These are phyloP conservation scores for Peniophora sp. DNA, from an alignment of 1,284 basidiomycete genomes.

Conservation along the genomic window DNA sequence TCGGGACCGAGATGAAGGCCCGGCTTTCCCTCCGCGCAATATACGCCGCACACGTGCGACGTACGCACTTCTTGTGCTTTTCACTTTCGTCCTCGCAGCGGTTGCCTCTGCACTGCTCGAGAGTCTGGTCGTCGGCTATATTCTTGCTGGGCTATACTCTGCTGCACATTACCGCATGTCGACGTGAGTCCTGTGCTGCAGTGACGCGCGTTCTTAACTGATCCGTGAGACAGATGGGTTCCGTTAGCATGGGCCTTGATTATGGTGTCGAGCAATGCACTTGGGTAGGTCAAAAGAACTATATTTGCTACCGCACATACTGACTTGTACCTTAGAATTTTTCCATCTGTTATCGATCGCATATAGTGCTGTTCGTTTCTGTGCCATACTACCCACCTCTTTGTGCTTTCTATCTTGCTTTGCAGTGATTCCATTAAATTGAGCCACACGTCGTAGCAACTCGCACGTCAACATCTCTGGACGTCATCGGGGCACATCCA, in stretches of 20 bases:
- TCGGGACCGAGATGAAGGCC: background rate
- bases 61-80: constrained; percentile 59
- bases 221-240: constrained; percentile 51
- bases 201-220: constrained; percentile 4
- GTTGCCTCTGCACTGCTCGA: constrained; percentile 60
- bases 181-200: constrained; percentile 50
- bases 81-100: constrained; percentile 48
- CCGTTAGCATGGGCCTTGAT: constrained; percentile 73
- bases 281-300: constrained; percentile 43
- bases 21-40: constrained; percentile 6
- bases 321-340: constrained; percentile 29
- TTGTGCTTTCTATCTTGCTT: too few species aligned
- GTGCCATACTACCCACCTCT: background rate
- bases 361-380: constrained; percentile 25
- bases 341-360: constrained; percentile 50
- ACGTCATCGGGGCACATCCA: too few species aligned
- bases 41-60: constrained; percentile 52
- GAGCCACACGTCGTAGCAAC: too few species aligned
- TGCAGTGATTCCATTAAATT: too few species aligned
- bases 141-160: constrained; percentile 61
- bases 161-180: constrained; percentile 71
- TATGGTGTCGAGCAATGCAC: constrained; percentile 58
- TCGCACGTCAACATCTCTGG: too few species aligned
- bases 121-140: constrained; percentile 66
- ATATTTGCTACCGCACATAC: constrained; percentile 1